Evolutionary conservation across 31 red algal genomes (phyloP).

Genomic region (Bonnemaisonia californica): DNA sequence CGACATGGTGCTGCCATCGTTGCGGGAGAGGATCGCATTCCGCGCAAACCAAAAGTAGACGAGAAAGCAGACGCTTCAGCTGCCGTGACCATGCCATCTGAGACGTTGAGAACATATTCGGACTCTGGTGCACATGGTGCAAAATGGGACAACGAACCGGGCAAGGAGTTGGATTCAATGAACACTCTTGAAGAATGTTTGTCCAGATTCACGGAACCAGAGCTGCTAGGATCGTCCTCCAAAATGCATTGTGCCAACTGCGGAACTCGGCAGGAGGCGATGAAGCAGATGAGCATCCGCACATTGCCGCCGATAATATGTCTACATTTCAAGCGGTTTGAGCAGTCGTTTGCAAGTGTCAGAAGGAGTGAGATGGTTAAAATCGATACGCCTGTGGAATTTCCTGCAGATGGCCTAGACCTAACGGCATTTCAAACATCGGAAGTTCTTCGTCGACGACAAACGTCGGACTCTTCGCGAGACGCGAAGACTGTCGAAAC

Average conservation of each 20-base stretch:
- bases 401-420: constrained; percentile 84
- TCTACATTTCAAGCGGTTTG: constrained; percentile 95
- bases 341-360: constrained; percentile 65
- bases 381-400: constrained; percentile 85
- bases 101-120: not conserved
- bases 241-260: constrained; percentile 70
- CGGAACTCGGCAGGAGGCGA: constrained; percentile 49
- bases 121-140: constrained; percentile 9
- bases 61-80: constrained; percentile 2
- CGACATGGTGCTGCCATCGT: not conserved
- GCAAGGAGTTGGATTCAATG: constrained; percentile 28
- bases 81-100: not conserved
- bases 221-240: constrained; percentile 67
- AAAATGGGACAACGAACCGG: constrained; percentile 18
- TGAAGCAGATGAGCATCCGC: constrained; percentile 88
- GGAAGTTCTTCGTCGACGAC: constrained; percentile 40
- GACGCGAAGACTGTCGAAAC: not conserved
- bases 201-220: constrained; percentile 77
- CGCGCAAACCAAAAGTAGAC: constrained; percentile 33
- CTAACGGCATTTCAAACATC: constrained; percentile 70
- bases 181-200: constrained; percentile 78
- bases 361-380: constrained; percentile 79
- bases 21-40: constrained; percentile 15
- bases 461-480: not conserved
- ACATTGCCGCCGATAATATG: constrained; percentile 88